Base-by-base conservation (phyloP, 208 protist genomes). In the Trypanosoma caninum region DNA sequence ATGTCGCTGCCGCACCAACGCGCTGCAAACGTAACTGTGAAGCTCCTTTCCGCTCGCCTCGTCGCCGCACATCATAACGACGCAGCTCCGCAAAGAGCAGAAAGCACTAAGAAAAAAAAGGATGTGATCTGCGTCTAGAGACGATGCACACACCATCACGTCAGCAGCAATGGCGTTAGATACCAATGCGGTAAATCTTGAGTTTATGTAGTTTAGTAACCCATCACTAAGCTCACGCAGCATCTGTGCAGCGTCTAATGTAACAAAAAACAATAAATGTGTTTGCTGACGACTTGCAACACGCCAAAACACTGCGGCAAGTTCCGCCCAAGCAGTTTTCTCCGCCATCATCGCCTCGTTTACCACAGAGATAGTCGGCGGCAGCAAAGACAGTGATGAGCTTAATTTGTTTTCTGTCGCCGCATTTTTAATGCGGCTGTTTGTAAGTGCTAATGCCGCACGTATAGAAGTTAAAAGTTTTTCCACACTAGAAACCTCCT, bases 281-380 rank as follows among this genome's bases (percentile, higher is more conserved):
- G 79, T 37, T 59, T 88, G 79, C 58, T 91, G 74, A 9, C 60
- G 35, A 5, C 64, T 57, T 2, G 77, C 72, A n/a, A 89, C 72
- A 16, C 84, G 71, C 76, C 76, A 87, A 40, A 90, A 83, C 3
- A 85, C 50, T 45, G 69, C 78, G 6, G 73, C 74, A 2, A 87
- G 46, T 58, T 94, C 80, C 23, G 76, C 67, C 88, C 88, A 94
- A 34, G 84, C 63, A 13, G 78, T 57, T 23, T 63, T 41, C 68
- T 90, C 77, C 9, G 40, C 30, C 2, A 48, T 25, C 23, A 13
- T 45, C 13, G 31, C 35, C 44, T 31, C 35, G 3, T 8, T 40
- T 30, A 16, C 25, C 38, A 35, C n/a, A 18, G 48, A 0, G 8
- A 33, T 13, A 37, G 25, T n/a, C 1, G 40, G 14, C 1, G 0